phyloP scores from a whole-genome alignment of 352 stramenopile genomes.

The Phytophthora rubi region DNA sequence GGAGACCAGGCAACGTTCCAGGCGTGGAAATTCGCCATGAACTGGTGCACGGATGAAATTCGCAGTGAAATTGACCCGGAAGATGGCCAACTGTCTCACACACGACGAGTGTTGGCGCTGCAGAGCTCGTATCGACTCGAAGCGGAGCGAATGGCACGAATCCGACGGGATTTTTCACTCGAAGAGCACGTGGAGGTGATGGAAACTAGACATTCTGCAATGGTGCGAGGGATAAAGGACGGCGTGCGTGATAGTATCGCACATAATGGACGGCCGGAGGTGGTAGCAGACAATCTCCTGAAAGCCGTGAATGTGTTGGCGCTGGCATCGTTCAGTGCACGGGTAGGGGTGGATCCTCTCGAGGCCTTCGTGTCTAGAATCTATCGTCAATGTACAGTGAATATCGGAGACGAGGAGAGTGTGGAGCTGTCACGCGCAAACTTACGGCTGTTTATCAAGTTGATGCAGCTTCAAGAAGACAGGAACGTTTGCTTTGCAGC shows the following conservation, averaged over 20 bases:
- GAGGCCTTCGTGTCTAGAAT: background rate
- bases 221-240: slow-evolving; percentile 12
- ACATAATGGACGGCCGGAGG: background rate
- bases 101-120: slow-evolving; percentile 7
- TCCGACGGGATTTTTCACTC: slow-evolving; percentile 4
- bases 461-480: background rate
- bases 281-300: slow-evolving; percentile 10
- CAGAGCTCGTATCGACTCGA: slow-evolving; percentile 28
- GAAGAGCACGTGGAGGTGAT: background rate
- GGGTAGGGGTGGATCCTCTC: background rate
- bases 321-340: slow-evolving; percentile 4
- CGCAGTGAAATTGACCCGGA: background rate
- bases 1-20: slow-evolving; percentile 14
- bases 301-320: slow-evolving; percentile 11
- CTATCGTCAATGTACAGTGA: background rate
- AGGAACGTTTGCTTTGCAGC: slow-evolving; percentile 2
- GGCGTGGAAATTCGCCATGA: slow-evolving; percentile 26
- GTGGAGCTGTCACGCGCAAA: background rate
- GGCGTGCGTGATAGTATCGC: slow-evolving; percentile 18
- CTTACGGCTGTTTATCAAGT: slow-evolving; percentile 1
- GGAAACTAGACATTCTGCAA: background rate
- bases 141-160: slow-evolving; percentile 14
- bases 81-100: background rate
- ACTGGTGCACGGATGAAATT: slow-evolving; percentile 3
- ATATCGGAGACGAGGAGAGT: background rate